These are phyloP conservation scores for Casuarina glauca DNA, from an alignment of 306 rosid species.

Conservation along the genomic window DNA sequence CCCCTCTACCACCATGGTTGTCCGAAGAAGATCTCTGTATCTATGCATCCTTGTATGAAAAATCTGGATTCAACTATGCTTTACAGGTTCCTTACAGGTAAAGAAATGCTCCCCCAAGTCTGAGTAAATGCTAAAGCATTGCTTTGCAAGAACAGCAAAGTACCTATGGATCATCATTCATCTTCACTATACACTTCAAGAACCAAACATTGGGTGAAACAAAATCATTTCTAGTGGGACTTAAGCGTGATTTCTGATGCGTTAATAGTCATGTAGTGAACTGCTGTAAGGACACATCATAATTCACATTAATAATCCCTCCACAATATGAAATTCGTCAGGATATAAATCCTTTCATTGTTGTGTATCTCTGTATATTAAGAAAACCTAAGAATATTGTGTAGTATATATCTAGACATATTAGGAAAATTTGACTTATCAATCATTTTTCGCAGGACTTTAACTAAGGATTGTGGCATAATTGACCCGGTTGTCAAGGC, in stretches of 20 bases:
- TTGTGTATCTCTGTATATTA: too few relatives aligned
- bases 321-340: background rate
- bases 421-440: background rate
- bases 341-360: too few relatives aligned
- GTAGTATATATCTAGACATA: too few relatives aligned
- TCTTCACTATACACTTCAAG: too few relatives aligned
- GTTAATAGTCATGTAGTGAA: too few relatives aligned
- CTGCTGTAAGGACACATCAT: too few relatives aligned
- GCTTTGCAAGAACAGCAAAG: background rate
- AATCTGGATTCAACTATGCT: conserved; percentile 54
- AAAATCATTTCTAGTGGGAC: too few relatives aligned
- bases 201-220: too few relatives aligned
- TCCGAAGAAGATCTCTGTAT: conserved; percentile 52
- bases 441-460: conserved; percentile 32
- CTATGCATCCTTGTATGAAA: conserved; percentile 59
- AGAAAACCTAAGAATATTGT: too few relatives aligned
- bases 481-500: conserved; percentile 43
- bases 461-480: conserved; percentile 41
- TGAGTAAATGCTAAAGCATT: background rate
- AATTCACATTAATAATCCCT: background rate
- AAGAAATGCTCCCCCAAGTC: background rate
- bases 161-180: too few relatives aligned
- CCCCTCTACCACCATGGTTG: conserved; percentile 57
- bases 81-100: conserved; percentile 62
- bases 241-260: too few relatives aligned